Evolutionary conservation across 257 asterid genomes (phyloP).

Genomic region (Ehretia macrophylla): DNA sequence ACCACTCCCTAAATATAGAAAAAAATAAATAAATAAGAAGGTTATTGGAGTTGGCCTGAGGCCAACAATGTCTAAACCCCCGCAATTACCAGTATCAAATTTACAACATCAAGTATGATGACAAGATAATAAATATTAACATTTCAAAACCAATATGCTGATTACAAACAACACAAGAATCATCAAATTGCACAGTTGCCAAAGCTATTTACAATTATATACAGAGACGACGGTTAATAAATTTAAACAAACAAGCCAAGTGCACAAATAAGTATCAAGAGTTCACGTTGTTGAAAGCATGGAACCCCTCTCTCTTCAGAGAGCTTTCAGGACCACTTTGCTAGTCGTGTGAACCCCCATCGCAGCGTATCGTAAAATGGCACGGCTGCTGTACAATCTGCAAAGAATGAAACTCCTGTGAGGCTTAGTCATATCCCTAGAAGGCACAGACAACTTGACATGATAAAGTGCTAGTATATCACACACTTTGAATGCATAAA

Average conservation of each 20-base stretch:
- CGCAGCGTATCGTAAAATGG: constrained; percentile 58
- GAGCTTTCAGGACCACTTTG: constrained; percentile 52
- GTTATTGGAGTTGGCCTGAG: no score
- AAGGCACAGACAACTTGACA: no score
- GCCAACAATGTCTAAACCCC: no score
- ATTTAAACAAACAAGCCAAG: background rate
- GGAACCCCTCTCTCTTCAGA: constrained; percentile 12
- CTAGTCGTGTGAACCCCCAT: constrained; percentile 61
- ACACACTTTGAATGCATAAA: no score
- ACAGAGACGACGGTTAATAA: background rate
- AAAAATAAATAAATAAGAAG: no score
- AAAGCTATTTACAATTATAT: background rate
- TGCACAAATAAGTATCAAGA: background rate
- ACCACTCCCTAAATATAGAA: no score
- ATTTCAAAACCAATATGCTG: background rate
- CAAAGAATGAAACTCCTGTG: constrained; percentile 18
- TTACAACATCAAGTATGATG: no score
- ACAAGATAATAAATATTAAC: no score
- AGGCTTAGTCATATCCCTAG: constrained; percentile 2
- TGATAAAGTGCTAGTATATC: no score
- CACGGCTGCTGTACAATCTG: constrained; percentile 78
- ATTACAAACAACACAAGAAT: background rate
- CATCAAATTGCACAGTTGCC: background rate
- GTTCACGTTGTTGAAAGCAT: background rate
- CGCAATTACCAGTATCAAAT: no score